Conservation (phyloP, 108 stramenopile species). For the Chaetoceros tenuissimus region DNA sequence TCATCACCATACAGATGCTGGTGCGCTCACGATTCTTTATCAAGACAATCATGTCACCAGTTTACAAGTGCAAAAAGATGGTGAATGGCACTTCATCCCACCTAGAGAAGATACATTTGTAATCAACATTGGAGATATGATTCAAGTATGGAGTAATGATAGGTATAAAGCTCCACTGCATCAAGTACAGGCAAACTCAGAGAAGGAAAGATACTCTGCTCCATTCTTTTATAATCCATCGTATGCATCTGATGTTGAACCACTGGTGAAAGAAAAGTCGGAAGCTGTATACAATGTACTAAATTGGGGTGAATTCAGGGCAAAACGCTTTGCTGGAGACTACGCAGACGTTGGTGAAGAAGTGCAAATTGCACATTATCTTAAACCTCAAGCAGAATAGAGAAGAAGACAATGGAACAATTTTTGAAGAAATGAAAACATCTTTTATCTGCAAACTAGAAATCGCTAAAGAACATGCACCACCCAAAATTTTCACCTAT, state of each 20-base stretch:
- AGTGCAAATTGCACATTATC: slow-evolving; percentile 61
- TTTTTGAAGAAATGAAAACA: too few species aligned
- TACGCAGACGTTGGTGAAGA: slow-evolving; percentile 77
- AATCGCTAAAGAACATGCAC: slow-evolving; percentile 30
- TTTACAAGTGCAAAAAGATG: slow-evolving; percentile 28
- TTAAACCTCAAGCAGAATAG: too few species aligned
- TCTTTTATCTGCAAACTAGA: too few species aligned
- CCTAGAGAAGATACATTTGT: slow-evolving; percentile 79
- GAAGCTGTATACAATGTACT: slow-evolving; percentile 38
- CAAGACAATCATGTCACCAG: slow-evolving; percentile 81
- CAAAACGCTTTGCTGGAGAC: slow-evolving; percentile 79
- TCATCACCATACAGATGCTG: slow-evolving; percentile 88
- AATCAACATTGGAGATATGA: slow-evolving; percentile 93
- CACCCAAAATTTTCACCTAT: slow-evolving; percentile 17
- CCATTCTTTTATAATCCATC: slow-evolving; percentile 93
- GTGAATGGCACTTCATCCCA: slow-evolving; percentile 62
- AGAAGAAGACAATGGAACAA: too few species aligned
- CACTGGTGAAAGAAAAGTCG: slow-evolving; percentile 11
- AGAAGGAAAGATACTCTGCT: slow-evolving; percentile 66
- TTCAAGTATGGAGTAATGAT: slow-evolving; percentile 88
- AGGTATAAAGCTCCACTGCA: slow-evolving; percentile 80
- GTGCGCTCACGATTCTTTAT: slow-evolving; percentile 81
- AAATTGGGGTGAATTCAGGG: slow-evolving; percentile 76
- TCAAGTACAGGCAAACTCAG: slow-evolving; percentile 70
- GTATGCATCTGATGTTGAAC: slow-evolving; percentile 46